Percentiles rank a stretch among this genome's conserved stretches.
Evolutionary conservation across 2,329 filamentous ascomycete species (phyloP).

Genomic region (Trichoderma simmonsii): DNA sequence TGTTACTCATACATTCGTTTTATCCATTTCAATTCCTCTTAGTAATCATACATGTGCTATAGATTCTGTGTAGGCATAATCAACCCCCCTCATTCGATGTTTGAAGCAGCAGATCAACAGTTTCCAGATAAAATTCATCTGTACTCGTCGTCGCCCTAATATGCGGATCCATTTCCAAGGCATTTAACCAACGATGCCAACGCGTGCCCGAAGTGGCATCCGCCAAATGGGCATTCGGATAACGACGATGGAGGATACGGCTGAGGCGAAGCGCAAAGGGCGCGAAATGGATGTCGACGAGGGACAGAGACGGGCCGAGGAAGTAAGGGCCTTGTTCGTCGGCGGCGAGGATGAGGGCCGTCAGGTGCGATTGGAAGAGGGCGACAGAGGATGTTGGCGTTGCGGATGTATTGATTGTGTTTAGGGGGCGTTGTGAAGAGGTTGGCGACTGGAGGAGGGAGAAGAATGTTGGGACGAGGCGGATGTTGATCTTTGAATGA

Average conservation of each 20-base stretch:
- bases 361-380: conserved; percentile 64
- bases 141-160: conserved; percentile 66
- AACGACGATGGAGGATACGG: conserved; percentile 62
- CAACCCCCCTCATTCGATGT: neutral
- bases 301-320: conserved; percentile 45
- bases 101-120: conserved; percentile 50
- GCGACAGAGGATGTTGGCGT: conserved; percentile 43
- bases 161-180: conserved; percentile 61
- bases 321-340: conserved; percentile 65
- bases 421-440: conserved; percentile 46
- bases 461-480: conserved; percentile 75
- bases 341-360: conserved; percentile 46
- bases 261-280: conserved; percentile 70
- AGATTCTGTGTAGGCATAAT: neutral
- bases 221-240: conserved; percentile 51
- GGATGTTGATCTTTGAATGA: conserved; percentile 62
- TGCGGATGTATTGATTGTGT: conserved; percentile 45
- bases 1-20: neutral
- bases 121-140: conserved; percentile 52
- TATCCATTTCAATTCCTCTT: neutral
- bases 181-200: conserved; percentile 68
- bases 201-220: conserved; percentile 60
- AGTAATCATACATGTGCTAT: neutral
- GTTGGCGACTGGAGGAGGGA: conserved; percentile 60
- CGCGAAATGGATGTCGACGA: conserved; percentile 73